Conservation (phyloP, 768 basidiomycete genomes). For the Mycena kentingensis region DNA sequence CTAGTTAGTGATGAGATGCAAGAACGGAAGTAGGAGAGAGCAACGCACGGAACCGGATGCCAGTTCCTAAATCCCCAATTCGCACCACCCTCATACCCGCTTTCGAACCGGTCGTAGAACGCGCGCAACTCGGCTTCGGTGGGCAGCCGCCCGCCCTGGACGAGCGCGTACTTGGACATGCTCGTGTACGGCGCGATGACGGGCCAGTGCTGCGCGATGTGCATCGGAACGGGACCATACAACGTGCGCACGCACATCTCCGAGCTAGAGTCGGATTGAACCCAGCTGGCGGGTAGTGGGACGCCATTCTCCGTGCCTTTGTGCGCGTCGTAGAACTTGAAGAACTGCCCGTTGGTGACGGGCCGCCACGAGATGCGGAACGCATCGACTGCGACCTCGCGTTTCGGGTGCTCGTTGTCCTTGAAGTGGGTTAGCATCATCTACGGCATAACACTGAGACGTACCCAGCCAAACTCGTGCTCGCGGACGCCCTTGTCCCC, state of each 20-base stretch:
- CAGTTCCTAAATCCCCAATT: slow-evolving; percentile 91
- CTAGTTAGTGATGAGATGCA: slow-evolving; percentile 34
- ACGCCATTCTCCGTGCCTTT: slow-evolving; percentile 50
- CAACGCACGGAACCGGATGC: slow-evolving; percentile 86
- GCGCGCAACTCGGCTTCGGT: slow-evolving; percentile 85
- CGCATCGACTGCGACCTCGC: slow-evolving; percentile 56
- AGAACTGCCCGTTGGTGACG: slow-evolving; percentile 87
- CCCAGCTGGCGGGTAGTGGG: slow-evolving; percentile 74
- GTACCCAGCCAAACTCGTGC: slow-evolving; percentile 82
- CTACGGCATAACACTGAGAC: slow-evolving; percentile 19
- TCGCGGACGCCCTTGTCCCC: slow-evolving; percentile 40
- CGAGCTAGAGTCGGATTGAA: slow-evolving; percentile 48
- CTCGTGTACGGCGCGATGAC: slow-evolving; percentile 76
- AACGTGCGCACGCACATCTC: slow-evolving; percentile 74
- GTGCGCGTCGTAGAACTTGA: slow-evolving; percentile 54
- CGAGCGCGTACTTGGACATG: slow-evolving; percentile 76
- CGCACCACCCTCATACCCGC: slow-evolving; percentile 73
- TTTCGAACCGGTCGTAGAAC: slow-evolving; percentile 75
- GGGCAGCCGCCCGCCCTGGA: slow-evolving; percentile 91
- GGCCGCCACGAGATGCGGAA: slow-evolving; percentile 87
- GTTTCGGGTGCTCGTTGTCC: slow-evolving; percentile 85
- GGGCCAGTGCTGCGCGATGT: slow-evolving; percentile 84
- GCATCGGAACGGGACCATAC: slow-evolving; percentile 81
- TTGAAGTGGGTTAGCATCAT: neutral
- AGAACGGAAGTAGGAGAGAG: neutral